A percentile compares a stretch with the other conserved stretches of the same genome.
These are phyloP conservation scores for Lolium rigidum DNA, from an alignment of 176 grass and related monocot genomes.

Conservation along the genomic window DNA sequence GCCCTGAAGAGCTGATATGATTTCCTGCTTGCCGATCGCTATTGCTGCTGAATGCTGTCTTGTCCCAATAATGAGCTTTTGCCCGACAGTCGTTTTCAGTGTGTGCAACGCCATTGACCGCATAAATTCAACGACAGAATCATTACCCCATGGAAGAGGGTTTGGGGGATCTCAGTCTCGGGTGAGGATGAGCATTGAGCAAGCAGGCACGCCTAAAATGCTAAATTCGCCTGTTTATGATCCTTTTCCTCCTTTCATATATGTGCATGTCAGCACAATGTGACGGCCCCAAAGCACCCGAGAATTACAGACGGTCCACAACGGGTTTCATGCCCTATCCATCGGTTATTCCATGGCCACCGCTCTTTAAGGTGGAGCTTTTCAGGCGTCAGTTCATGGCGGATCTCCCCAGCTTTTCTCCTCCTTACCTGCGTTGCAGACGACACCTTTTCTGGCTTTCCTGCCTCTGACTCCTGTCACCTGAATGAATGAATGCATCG, in stretches of 20 bases:
- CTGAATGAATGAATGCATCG: not conserved
- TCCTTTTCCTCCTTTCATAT: not conserved
- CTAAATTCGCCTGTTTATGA: too few relatives aligned
- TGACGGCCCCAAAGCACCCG: constrained; percentile 3
- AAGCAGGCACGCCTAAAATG: not conserved
- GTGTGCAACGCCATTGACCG: not conserved
- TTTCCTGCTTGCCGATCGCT: not conserved
- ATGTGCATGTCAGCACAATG: not conserved
- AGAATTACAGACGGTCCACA: not conserved
- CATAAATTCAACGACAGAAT: constrained; percentile 7
- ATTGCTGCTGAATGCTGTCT: not conserved
- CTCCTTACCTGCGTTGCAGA: not conserved
- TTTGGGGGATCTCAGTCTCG: not conserved
- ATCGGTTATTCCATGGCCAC: not conserved
- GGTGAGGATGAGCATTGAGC: not conserved
- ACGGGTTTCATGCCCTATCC: not conserved
- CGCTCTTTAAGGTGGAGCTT: constrained; percentile 29
- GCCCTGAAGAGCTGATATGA: not conserved
- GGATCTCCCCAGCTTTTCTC: constrained; percentile 43
- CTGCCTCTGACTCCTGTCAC: constrained; percentile 35
- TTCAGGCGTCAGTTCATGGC: constrained; percentile 42
- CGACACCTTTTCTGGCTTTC: constrained; percentile 32
- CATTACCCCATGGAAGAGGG: not conserved
- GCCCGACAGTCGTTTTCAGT: constrained; percentile 30
- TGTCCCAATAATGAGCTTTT: not conserved